Evolutionary conservation across 73 alveolate species (phyloP).

Genomic region (Tetrahymena elliotti): DNA sequence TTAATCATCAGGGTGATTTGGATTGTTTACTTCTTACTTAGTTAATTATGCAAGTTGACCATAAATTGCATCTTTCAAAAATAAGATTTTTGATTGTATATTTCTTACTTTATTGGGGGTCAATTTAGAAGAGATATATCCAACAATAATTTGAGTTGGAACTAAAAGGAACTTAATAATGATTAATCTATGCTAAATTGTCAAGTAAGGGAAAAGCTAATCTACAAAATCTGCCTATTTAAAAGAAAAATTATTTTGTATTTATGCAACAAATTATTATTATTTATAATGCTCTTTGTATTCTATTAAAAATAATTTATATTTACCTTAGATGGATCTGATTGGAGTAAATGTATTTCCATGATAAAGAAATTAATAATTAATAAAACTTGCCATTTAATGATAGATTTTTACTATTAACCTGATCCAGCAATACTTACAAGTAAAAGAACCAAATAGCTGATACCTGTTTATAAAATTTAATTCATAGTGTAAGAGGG

Average conservation of each 20-base stretch:
- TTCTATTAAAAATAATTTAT: no score
- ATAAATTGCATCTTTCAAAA: neutral
- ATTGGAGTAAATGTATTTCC: neutral
- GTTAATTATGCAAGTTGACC: neutral
- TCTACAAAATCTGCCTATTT: neutral
- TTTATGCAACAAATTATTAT: no score
- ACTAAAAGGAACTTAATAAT: neutral
- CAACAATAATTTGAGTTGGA: neutral
- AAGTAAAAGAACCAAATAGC: neutral
- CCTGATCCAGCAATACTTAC: neutral
- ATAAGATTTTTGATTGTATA: neutral
- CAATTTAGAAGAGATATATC: neutral
- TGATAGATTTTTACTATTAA: neutral
- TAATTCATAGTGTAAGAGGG: neutral
- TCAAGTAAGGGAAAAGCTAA: neutral
- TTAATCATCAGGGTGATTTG: neutral
- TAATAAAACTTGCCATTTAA: neutral
- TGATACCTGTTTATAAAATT: neutral
- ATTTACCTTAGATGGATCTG: neutral
- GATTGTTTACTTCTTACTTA: neutral
- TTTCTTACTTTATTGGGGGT: neutral
- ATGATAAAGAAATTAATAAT: neutral
- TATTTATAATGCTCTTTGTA: no score
- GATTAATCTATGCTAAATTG: neutral
- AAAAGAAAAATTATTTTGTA: no score